A percentile compares a stretch with the other conserved stretches of the same genome.
Evolutionary conservation across 768 basidiomycete genomes (phyloP).

Genomic region (Leccinum disarticulatum): DNA sequence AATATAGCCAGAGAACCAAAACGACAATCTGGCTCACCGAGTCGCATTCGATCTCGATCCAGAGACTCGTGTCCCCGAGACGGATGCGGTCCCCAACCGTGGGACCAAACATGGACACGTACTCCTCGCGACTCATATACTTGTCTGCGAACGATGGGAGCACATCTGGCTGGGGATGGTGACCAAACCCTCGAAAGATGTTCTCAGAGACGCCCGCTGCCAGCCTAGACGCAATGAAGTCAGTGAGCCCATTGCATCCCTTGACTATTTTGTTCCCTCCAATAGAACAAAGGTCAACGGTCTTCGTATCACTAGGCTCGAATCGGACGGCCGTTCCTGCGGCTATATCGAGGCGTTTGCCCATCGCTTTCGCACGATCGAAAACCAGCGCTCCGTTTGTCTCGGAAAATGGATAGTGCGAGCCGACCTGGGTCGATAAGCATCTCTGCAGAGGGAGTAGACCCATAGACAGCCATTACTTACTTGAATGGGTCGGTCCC

Average conservation of each 20-base stretch:
- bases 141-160: constrained; percentile 50
- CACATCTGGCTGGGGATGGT: constrained; percentile 66
- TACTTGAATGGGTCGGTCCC: constrained; percentile 92
- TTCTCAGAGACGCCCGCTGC: constrained; percentile 36
- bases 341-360: constrained; percentile 87
- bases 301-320: constrained; percentile 88
- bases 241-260: constrained; percentile 72
- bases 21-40: constrained; percentile 41
- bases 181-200: constrained; percentile 56
- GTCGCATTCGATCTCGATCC: constrained; percentile 91
- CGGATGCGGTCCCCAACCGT: constrained; percentile 88
- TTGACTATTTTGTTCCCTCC: constrained; percentile 68
- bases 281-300: constrained; percentile 78
- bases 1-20: neutral
- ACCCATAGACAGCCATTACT: constrained; percentile 14
- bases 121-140: constrained; percentile 65
- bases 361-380: constrained; percentile 78
- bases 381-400: constrained; percentile 80
- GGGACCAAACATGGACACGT: constrained; percentile 94
- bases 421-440: constrained; percentile 64
- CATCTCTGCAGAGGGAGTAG: neutral
- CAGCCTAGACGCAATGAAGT: constrained; percentile 45
- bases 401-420: constrained; percentile 94
- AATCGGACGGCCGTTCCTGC: constrained; percentile 96
- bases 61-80: constrained; percentile 85